Evolutionary conservation across 495 filamentous ascomycete genomes (phyloP), one percentile per base, ranked within the genome.

Genomic region (Trichodelitschia bisporula): DNA sequence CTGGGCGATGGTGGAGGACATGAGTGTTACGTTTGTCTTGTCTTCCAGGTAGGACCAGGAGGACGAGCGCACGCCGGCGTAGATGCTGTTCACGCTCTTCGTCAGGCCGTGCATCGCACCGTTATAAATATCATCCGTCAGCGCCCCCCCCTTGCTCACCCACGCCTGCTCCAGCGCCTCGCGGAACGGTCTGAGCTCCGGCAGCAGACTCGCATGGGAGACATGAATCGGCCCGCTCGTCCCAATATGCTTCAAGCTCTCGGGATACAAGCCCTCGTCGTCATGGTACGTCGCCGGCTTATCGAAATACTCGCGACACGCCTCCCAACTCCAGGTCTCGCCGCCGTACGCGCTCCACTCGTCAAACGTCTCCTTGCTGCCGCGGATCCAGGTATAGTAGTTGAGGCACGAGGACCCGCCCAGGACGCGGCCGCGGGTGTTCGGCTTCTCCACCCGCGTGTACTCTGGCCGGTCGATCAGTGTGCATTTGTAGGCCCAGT

Each of bases 401-500:
- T 69, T 67, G 33, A 57, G 36, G 16, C 46, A 55, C 2, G 51
- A 58, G 10, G 54, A 58, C 5, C 62, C 64, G 23, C 63, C 64
- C 2, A 68, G 53, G 2, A 51, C 50, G 33, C 61, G 62, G 5
- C 64, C 64, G 11, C 62, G 55, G 13, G 58, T 58, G 35, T 31
- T 68, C 20, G 62, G 65, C 48, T 69, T 70, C 43, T 70, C 66
- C 19, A 70, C 41, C 4, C 66, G 62, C 31, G 58, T 57, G 40
- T 69, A 70, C 33, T 70, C 66, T 11, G 58, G 56, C 4, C 64
- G 56, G 32, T 66, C 56, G 47, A 72, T 57, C 55, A 72, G 60
- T 17, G 62, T 67, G 0, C 62, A 62, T 49, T 72, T 68, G 52
- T 67, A 70, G 1, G 44, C 51, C 66, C 65, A 72, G 48, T 72